These are phyloP conservation scores for Fusarium equiseti DNA, from an alignment of 2,329 filamentous ascomycete species.

Conservation along the genomic window DNA sequence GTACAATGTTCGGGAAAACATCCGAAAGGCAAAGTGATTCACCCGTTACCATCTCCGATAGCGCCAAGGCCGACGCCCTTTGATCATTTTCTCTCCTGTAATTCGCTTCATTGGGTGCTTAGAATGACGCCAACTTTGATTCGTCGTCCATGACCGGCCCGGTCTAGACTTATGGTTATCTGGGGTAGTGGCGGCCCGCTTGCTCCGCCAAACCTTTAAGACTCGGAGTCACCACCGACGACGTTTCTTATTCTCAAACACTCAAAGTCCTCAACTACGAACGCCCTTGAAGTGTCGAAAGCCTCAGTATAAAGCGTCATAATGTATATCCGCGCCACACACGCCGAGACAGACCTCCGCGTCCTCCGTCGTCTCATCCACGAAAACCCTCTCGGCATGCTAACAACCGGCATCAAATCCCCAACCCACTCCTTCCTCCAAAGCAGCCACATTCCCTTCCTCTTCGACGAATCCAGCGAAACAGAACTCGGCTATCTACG, in stretches of 20 bases:
- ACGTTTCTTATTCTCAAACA: too few species aligned
- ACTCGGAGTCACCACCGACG: background rate
- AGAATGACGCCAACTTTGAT: conserved; percentile 19
- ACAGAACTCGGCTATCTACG: conserved; percentile 60
- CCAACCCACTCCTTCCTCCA: conserved; percentile 62
- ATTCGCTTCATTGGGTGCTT: conserved; percentile 6
- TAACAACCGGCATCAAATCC: conserved; percentile 71
- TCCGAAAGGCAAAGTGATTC: background rate
- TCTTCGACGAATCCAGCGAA: conserved; percentile 59
- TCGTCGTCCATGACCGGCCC: conserved; percentile 22
- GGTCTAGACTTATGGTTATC: conserved; percentile 2
- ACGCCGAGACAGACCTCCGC: conserved; percentile 63
- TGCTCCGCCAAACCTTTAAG: conserved; percentile 24
- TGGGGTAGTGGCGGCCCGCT: conserved; percentile 21
- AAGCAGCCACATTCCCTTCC: conserved; percentile 70
- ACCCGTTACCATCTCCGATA: background rate
- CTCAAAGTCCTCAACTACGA: too few species aligned
- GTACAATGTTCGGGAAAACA: background rate
- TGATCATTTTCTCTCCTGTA: background rate
- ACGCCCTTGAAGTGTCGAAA: too few species aligned
- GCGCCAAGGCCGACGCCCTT: background rate
- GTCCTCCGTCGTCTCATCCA: conserved; percentile 67
- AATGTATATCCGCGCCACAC: conserved; percentile 48
- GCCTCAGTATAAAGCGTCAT: accelerated
- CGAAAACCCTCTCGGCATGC: conserved; percentile 69